Evolutionary conservation across 2,329 filamentous ascomycete species (phyloP).

Genomic region (Sporothrix curviconia): DNA sequence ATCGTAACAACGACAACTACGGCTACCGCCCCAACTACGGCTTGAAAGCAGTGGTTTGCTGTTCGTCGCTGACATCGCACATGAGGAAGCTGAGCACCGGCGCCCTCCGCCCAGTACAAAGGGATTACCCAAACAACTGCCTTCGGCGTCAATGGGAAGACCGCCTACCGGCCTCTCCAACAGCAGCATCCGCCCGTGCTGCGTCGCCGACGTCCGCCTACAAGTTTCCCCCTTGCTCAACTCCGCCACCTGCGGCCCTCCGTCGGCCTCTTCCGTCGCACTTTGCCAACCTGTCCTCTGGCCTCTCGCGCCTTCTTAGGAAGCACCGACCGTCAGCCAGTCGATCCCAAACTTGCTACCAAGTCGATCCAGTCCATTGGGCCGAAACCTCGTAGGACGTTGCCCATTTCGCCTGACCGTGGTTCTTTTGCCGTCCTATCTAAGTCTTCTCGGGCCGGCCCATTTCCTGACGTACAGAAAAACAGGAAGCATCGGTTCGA

Average conservation of each 20-base stretch:
- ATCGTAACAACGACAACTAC: constrained; percentile 14
- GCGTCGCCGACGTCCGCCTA: constrained; percentile 6
- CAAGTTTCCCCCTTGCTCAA: not conserved
- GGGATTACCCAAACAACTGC: constrained; percentile 32
- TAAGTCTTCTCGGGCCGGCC: constrained; percentile 4
- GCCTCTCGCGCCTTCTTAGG: constrained; percentile 19
- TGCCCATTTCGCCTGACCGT: constrained; percentile 20
- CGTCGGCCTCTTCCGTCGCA: constrained; percentile 5
- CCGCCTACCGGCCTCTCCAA: constrained; percentile 11
- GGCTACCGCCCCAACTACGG: constrained; percentile 13
- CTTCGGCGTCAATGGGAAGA: constrained; percentile 24
- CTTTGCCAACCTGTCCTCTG: constrained; percentile 17
- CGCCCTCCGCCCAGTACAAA: constrained; percentile 23
- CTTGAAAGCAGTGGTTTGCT: not conserved
- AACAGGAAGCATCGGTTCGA: too few relatives aligned
- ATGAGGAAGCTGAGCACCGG: constrained; percentile 3
- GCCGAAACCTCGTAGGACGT: constrained; percentile 19
- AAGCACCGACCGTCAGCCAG: constrained; percentile 30
- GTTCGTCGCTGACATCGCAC: not conserved
- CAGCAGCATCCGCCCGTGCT: not conserved
- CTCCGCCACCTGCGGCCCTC: not conserved
- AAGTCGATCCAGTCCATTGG: constrained; percentile 16
- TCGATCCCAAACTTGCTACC: constrained; percentile 32
- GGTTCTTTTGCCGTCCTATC: not conserved
- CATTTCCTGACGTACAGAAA: constrained; percentile 21